Percentiles rank a stretch among this genome's conserved stretches.
These are phyloP conservation scores for Cryptococcus sp. DNA, from an alignment of 1,284 basidiomycete genomes.

Conservation along the genomic window DNA sequence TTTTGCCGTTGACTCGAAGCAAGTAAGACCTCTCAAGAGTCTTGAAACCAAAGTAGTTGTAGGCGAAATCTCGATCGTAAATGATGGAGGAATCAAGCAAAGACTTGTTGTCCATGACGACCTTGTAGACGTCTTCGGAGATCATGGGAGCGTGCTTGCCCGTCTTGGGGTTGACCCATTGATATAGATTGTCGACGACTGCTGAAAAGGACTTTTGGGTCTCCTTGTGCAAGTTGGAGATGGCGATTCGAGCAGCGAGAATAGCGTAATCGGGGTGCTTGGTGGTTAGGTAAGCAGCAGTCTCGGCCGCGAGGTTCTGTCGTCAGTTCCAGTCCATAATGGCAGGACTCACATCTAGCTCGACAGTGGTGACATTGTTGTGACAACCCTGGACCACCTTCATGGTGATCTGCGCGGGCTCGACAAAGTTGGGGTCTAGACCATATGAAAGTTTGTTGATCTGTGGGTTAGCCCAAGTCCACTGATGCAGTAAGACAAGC, in stretches of 20 bases:
- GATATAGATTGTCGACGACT: constrained; percentile 85
- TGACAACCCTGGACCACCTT: constrained; percentile 96
- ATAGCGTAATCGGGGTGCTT: constrained; percentile 97
- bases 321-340: background rate
- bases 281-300: constrained; percentile 94
- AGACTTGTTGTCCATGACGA: constrained; percentile 78
- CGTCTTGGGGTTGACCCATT: constrained; percentile 97
- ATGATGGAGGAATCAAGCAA: constrained; percentile 90
- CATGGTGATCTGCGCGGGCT: constrained; percentile 91
- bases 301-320: constrained; percentile 91
- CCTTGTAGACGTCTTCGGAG: constrained; percentile 77
- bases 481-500: background rate
- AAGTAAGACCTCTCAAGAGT: constrained; percentile 98
- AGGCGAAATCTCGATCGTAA: constrained; percentile 96
- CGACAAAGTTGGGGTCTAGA: constrained; percentile 86
- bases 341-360: constrained; percentile 72
- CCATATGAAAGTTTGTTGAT: constrained; percentile 97
- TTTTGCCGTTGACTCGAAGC: constrained; percentile 87
- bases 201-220: constrained; percentile 95
- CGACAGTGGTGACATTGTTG: constrained; percentile 87
- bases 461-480: constrained; percentile 56
- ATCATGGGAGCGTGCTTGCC: constrained; percentile 85
- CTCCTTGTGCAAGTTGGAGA: constrained; percentile 98
- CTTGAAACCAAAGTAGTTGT: constrained; percentile 98
- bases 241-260: constrained; percentile 95